A percentile compares a stretch with the other conserved stretches of the same genome.
Conservation (phyloP, 257 asterid species). For the Capsicum chinense region DNA sequence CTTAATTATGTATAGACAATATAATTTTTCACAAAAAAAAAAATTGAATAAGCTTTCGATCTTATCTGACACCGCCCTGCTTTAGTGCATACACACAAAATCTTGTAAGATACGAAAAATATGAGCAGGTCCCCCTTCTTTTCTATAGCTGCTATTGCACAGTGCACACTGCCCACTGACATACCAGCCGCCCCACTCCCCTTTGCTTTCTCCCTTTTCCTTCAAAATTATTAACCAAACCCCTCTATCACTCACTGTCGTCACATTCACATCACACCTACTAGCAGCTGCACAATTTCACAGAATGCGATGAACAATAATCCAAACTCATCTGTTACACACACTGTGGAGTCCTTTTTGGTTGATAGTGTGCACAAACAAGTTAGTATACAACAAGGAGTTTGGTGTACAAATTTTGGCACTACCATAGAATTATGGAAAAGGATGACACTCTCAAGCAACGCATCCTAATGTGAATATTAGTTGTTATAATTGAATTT, state of each 20-base stretch:
- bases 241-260: not conserved
- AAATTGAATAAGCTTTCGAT: too few species aligned
- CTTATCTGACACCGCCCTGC: too few species aligned
- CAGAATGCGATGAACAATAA: constrained; percentile 20
- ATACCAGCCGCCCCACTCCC: not conserved
- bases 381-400: too few species aligned
- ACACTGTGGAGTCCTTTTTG: not conserved
- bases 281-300: not conserved
- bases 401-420: too few species aligned
- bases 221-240: not conserved
- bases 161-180: constrained; percentile 24
- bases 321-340: constrained; percentile 1
- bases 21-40: too few species aligned
- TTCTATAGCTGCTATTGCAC: not conserved
- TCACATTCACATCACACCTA: constrained; percentile 15
- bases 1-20: too few species aligned
- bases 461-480: too few species aligned
- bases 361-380: not conserved
- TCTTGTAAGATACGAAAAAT: not conserved
- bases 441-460: too few species aligned
- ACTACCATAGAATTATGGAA: too few species aligned
- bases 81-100: not conserved
- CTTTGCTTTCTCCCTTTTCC: not conserved
- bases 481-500: too few species aligned
- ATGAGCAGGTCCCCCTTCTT: not conserved